phyloP scores from a whole-genome alignment of 2,329 filamentous ascomycete genomes.

The Zarea fungicola region DNA sequence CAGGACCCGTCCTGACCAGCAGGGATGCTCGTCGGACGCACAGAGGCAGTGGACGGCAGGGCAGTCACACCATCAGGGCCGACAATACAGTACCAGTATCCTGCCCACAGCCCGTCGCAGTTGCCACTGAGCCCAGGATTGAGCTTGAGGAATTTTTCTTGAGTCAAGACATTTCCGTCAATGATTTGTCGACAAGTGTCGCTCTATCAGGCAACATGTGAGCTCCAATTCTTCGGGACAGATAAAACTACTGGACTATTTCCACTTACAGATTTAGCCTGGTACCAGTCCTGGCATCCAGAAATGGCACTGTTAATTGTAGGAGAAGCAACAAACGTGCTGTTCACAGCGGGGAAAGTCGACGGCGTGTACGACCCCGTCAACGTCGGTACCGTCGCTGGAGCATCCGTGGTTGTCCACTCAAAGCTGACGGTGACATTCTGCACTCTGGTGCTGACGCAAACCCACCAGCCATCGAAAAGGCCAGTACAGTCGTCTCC shows the following conservation, averaged over 20 bases:
- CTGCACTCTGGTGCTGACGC: background rate
- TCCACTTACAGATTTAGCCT: constrained; percentile 1
- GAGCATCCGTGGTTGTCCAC: background rate
- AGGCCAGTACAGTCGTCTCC: constrained; percentile 13
- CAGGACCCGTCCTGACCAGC: background rate
- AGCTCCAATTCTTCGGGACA: too few relatives aligned
- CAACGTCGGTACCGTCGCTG: constrained; percentile 1
- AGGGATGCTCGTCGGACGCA: background rate
- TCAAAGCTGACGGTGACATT: background rate
- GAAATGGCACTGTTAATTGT: background rate
- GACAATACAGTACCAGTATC: constrained; percentile 20
- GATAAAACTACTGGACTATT: too few relatives aligned
- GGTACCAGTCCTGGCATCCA: constrained; percentile 11
- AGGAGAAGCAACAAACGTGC: background rate
- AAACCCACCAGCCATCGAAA: constrained; percentile 7
- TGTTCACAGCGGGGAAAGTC: background rate
- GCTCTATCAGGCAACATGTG: background rate
- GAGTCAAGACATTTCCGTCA: constrained; percentile 16
- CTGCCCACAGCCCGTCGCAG: constrained; percentile 21
- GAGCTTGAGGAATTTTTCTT: constrained; percentile 23
- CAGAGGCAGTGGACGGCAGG: constrained; percentile 16
- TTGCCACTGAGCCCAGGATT: constrained; percentile 20
- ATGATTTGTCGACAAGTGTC: constrained; percentile 14
- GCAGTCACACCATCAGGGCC: constrained; percentile 6
- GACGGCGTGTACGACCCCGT: background rate